Evolutionary conservation across 2,329 filamentous ascomycete genomes (phyloP).

Genomic region (Apiospora pterosperma): DNA sequence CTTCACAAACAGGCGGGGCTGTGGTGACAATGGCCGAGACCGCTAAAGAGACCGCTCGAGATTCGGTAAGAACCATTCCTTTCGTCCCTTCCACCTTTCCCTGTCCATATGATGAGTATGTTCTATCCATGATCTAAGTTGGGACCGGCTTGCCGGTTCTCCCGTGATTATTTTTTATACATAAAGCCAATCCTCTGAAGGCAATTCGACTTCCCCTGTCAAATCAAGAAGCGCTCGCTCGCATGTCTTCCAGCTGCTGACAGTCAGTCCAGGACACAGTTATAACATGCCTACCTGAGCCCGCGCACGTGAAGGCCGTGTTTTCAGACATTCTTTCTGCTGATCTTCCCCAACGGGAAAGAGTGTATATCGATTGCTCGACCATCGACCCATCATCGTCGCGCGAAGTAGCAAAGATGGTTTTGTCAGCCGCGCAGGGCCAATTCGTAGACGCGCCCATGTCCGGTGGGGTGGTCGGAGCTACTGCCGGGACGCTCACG

Average conservation of each 20-base stretch:
- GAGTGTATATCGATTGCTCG: constrained; percentile 92
- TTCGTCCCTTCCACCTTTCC: background rate
- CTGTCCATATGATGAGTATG: constrained; percentile 32
- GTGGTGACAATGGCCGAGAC: constrained; percentile 40
- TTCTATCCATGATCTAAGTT: constrained; percentile 71
- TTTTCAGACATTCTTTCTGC: constrained; percentile 72
- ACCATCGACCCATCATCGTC: constrained; percentile 93
- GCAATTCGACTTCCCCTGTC: background rate
- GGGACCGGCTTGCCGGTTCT: constrained; percentile 53
- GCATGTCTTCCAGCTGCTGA: background rate
- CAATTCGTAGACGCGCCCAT: constrained; percentile 93
- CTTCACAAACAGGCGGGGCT: constrained; percentile 41
- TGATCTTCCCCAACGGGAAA: constrained; percentile 48
- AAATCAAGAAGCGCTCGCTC: constrained; percentile 9
- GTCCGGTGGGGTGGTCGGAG: constrained; percentile 93
- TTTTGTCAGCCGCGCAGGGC: constrained; percentile 62
- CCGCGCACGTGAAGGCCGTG: constrained; percentile 80
- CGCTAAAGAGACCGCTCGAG: constrained; percentile 45
- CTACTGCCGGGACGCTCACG: constrained; percentile 79
- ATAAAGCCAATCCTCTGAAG: constrained; percentile 75
- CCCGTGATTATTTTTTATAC: constrained; percentile 57
- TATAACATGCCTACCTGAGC: constrained; percentile 86
- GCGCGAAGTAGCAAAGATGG: constrained; percentile 67
- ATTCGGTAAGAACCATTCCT: constrained; percentile 41
- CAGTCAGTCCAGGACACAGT: constrained; percentile 64